Evolutionary conservation across 1,284 basidiomycete species (phyloP).

Genomic region (Leccinum insolens): DNA sequence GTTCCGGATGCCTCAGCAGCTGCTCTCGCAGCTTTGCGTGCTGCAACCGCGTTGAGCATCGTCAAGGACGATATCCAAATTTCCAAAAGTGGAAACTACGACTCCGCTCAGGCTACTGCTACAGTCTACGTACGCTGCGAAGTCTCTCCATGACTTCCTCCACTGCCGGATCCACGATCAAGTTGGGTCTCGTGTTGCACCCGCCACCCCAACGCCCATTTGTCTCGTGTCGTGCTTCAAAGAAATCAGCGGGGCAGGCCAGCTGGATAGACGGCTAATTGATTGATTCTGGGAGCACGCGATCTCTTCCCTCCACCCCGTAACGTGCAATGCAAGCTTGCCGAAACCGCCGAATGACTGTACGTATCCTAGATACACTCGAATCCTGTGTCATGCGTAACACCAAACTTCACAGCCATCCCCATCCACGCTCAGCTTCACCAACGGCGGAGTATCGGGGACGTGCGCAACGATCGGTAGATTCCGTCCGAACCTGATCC

Average conservation of each 20-base stretch:
- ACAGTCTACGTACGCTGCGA: too few relatives aligned
- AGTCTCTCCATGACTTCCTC: too few relatives aligned
- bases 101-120: too few relatives aligned
- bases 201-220: not conserved
- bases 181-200: not conserved
- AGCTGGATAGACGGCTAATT: not conserved
- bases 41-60: slow-evolving; percentile 34
- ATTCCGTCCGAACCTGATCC: slow-evolving; percentile 34
- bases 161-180: too few relatives aligned
- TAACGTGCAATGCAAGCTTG: not conserved
- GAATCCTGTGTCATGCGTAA: slow-evolving; percentile 12
- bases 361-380: not conserved
- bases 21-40: slow-evolving; percentile 29
- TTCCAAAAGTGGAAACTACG: not conserved
- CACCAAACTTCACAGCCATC: slow-evolving; percentile 31
- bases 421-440: slow-evolving; percentile 17
- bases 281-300: not conserved
- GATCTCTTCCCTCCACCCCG: not conserved
- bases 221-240: not conserved
- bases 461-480: slow-evolving; percentile 34
- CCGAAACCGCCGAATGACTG: not conserved
- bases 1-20: slow-evolving; percentile 12
- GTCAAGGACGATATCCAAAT: not conserved
- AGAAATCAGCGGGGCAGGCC: not conserved
- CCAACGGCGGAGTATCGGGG: slow-evolving; percentile 17